Conservation (phyloP, 495 filamentous ascomycete species). For the Podospora appendiculata region DNA sequence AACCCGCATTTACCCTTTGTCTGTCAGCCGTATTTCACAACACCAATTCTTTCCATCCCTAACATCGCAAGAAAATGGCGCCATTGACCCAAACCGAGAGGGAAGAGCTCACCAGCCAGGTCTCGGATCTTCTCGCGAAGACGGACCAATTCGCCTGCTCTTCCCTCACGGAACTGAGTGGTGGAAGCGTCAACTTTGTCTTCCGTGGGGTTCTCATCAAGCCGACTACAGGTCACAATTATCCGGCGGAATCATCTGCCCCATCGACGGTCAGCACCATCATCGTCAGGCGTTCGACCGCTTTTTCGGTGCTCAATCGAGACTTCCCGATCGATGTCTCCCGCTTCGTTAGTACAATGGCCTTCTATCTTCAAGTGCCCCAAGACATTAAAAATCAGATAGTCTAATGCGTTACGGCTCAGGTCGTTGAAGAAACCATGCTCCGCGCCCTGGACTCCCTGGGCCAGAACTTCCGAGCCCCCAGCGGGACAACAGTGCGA, state of each 20-base stretch:
- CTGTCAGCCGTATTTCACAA: no score
- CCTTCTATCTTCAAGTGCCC: no score
- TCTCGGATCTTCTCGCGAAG: no score
- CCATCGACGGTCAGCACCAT: slow-evolving; percentile 14
- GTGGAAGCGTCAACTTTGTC: slow-evolving; percentile 48
- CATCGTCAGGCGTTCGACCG: slow-evolving; percentile 42
- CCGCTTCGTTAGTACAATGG: slow-evolving; percentile 33
- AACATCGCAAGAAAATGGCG: no score
- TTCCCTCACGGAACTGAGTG: slow-evolving; percentile 32
- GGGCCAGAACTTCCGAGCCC: background rate
- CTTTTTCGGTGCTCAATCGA: slow-evolving; percentile 31
- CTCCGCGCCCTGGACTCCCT: background rate
- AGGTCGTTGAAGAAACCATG: slow-evolving; percentile 11
- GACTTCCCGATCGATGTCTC: slow-evolving; percentile 35
- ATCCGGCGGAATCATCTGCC: background rate
- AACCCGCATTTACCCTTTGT: no score
- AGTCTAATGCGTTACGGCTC: background rate
- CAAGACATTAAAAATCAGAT: background rate
- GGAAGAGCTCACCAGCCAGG: no score
- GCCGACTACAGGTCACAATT: slow-evolving; percentile 1
- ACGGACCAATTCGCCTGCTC: slow-evolving; percentile 34
- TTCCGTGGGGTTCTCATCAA: slow-evolving; percentile 35
- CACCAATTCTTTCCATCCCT: no score
- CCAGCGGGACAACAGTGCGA: slow-evolving; percentile 16
- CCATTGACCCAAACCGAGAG: no score